phyloP scores from a whole-genome alignment of 805 yeast genomes.

The Candida hungchunana region DNA sequence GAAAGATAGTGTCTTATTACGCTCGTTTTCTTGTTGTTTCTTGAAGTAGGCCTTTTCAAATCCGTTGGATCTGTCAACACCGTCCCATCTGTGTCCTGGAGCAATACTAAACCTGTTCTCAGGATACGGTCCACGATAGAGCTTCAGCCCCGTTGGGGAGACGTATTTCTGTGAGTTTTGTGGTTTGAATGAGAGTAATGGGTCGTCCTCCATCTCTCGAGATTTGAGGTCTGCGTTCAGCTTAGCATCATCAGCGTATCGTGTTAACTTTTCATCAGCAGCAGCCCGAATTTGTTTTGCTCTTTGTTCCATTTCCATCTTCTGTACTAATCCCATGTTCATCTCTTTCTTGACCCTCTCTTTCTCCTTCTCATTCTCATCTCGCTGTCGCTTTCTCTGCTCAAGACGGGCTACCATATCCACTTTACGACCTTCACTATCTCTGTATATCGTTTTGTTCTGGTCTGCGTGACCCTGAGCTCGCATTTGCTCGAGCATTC shows the following conservation, averaged over 20 bases:
- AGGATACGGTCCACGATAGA: conserved; percentile 51
- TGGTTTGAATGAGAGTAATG: conserved; percentile 46
- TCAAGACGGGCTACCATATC: conserved; percentile 33
- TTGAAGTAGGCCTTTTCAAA: conserved; percentile 65
- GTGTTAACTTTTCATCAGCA: conserved; percentile 25
- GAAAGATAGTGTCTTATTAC: conserved; percentile 29
- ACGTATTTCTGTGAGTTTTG: conserved; percentile 21
- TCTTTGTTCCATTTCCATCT: conserved; percentile 33
- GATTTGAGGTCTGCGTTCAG: conserved; percentile 31
- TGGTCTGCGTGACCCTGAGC: conserved; percentile 12
- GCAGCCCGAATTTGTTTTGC: conserved; percentile 29
- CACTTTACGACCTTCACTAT: conserved; percentile 51
- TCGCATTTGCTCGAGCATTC: conserved; percentile 13
- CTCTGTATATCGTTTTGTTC: conserved; percentile 52
- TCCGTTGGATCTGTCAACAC: conserved; percentile 85
- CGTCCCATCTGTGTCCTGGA: conserved; percentile 91
- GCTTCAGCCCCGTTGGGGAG: conserved; percentile 45
- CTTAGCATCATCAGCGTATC: conserved; percentile 36
- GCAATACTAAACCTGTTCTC: conserved; percentile 69
- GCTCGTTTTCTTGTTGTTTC: conserved; percentile 34
- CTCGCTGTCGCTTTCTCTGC: conserved; percentile 26
- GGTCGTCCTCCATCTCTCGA: conserved; percentile 54
- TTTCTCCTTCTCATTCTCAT: conserved; percentile 27
- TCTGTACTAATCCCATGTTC: conserved; percentile 38
- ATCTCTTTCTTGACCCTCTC: conserved; percentile 26